These are phyloP conservation scores for Casuarina equisetifolia DNA, from an alignment of 306 rosid species.

Conservation along the genomic window DNA sequence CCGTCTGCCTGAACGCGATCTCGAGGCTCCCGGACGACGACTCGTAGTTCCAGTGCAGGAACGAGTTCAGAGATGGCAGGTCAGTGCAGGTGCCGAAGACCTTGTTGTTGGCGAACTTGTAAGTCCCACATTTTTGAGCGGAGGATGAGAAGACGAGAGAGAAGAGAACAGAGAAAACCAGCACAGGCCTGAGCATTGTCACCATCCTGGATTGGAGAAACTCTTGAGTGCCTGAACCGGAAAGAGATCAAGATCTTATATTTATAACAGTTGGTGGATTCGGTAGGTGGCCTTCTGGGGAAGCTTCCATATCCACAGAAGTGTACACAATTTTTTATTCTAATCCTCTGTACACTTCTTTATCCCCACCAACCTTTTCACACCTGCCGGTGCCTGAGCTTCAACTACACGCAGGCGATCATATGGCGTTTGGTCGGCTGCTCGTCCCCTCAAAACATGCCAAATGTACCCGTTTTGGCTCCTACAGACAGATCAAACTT, in stretches of 20 bases:
- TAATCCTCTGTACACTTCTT: too few species aligned
- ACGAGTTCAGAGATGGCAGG: constrained; percentile 50
- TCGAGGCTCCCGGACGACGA: constrained; percentile 37
- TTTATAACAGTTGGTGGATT: constrained; percentile 46
- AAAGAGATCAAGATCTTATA: too few species aligned
- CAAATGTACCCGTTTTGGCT: too few species aligned
- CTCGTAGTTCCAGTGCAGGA: constrained; percentile 59
- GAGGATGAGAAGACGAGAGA: constrained; percentile 32
- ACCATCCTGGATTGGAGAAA: background rate
- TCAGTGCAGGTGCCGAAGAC: constrained; percentile 37
- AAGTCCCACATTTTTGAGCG: constrained; percentile 47
- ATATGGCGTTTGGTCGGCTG: constrained; percentile 1
- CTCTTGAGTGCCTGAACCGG: too few species aligned
- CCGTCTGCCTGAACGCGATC: constrained; percentile 56
- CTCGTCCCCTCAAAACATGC: background rate
- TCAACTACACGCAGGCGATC: too few species aligned
- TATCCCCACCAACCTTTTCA: too few species aligned
- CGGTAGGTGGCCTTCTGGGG: constrained; percentile 43
- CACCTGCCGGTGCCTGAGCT: too few species aligned
- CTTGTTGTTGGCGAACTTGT: constrained; percentile 34
- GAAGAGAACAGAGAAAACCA: constrained; percentile 28
- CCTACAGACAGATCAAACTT: too few species aligned
- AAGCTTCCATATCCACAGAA: constrained; percentile 36
- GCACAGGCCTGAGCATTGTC: constrained; percentile 29
- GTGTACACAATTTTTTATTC: background rate